These are phyloP conservation scores for Monosporascus sp. DNA, from an alignment of 2,329 filamentous ascomycete genomes.

Conservation along the genomic window DNA sequence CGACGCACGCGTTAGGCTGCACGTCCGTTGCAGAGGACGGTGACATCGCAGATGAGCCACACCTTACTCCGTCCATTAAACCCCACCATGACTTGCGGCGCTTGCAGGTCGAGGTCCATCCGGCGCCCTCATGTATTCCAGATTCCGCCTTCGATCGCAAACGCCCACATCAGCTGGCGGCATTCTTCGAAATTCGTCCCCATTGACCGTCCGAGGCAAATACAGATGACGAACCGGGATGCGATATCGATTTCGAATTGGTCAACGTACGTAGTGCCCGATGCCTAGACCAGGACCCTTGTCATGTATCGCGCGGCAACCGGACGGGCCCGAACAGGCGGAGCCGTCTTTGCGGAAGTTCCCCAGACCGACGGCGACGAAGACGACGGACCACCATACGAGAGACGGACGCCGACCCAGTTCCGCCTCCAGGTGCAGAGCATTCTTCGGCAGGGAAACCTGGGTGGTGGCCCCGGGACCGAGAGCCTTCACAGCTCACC, in stretches of 20 bases:
- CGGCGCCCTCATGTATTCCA: background rate
- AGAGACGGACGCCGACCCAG: conserved; percentile 6
- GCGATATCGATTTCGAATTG: background rate
- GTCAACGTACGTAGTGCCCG: background rate
- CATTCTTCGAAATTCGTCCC: background rate
- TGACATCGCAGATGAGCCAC: background rate
- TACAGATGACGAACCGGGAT: background rate
- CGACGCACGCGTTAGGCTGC: background rate
- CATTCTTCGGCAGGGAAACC: conserved; percentile 10
- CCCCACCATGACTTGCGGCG: background rate
- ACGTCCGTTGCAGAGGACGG: background rate
- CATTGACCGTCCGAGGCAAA: background rate
- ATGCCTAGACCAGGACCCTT: background rate
- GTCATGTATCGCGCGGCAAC: conserved; percentile 10
- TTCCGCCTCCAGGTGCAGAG: conserved; percentile 17
- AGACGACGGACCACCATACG: conserved; percentile 1
- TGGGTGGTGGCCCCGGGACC: background rate
- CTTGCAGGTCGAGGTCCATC: background rate
- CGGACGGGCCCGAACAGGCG: conserved; percentile 4
- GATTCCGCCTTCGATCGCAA: background rate
- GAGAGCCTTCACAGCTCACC: conserved; percentile 12
- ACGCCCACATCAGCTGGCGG: background rate
- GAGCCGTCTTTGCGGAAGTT: conserved; percentile 12
- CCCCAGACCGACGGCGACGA: conserved; percentile 14
- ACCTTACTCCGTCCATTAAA: background rate